A percentile compares a stretch with the other conserved stretches of the same genome.
phyloP scores from a whole-genome alignment of 345 rosid genomes.

The Eucalyptus viminalis region DNA sequence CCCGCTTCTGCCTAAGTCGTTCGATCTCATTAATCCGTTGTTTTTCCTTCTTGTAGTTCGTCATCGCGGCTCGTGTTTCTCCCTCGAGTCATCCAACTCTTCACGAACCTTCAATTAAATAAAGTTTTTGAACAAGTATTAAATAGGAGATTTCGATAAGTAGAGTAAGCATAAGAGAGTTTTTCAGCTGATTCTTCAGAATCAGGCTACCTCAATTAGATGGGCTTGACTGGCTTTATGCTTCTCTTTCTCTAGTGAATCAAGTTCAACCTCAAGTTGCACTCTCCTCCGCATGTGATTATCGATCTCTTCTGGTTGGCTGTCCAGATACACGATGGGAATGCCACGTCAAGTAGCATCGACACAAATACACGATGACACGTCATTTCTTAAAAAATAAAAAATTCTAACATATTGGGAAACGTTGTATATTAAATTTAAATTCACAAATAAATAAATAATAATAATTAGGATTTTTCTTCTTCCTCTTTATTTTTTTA shows the following conservation, averaged over 20 bases:
- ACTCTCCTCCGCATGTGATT: conserved; percentile 64
- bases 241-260: conserved; percentile 82
- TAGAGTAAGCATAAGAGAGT: no score
- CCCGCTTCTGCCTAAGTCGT: no score
- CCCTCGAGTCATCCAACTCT: conserved; percentile 84
- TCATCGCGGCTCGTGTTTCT: conserved; percentile 69
- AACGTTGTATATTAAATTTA: no score
- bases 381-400: no score
- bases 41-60: conserved; percentile 71
- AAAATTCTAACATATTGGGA: no score
- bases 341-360: no score
- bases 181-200: background rate
- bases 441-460: no score
- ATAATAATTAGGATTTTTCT: no score
- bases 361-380: no score
- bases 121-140: background rate
- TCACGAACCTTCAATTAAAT: conserved; percentile 46
- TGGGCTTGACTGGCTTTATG: conserved; percentile 86
- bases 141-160: background rate
- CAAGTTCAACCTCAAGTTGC: conserved; percentile 76
- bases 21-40: background rate
- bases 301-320: conserved; percentile 3
- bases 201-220: conserved; percentile 33
- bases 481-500: no score
- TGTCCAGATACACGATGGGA: no score